Percentiles rank a stretch among this genome's conserved stretches.
Evolutionary conservation across 345 rosid genomes (phyloP).

Genomic region (Iberis pinnata): DNA sequence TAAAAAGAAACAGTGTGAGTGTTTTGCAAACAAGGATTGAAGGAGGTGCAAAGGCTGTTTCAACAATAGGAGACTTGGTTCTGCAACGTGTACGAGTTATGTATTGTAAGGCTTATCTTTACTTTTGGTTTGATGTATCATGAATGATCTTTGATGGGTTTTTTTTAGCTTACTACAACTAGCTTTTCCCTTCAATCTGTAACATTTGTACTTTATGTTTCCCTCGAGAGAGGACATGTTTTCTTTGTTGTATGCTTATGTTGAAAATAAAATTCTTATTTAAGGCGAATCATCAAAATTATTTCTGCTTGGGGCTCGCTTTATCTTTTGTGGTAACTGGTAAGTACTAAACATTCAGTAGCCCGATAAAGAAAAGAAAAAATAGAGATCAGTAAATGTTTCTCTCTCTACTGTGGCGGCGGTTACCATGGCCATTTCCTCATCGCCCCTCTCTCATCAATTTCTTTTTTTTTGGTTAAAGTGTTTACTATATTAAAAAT

Average conservation of each 20-base stretch:
- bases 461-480: no score
- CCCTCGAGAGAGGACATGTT: neutral
- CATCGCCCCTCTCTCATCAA: no score
- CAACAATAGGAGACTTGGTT: conserved; percentile 61
- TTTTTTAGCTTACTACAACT: neutral
- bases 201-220: conserved; percentile 18
- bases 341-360: no score
- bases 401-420: no score
- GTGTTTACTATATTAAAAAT: no score
- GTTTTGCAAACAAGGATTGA: conserved; percentile 77
- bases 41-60: conserved; percentile 88
- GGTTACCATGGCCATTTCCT: no score
- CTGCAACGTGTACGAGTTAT: conserved; percentile 89
- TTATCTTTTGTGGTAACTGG: no score
- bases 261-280: neutral
- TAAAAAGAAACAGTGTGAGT: conserved; percentile 41
- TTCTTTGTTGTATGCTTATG: neutral
- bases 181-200: conserved; percentile 1
- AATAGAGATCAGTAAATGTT: no score
- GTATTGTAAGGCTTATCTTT: conserved; percentile 53
- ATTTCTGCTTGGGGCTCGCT: no score
- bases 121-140: conserved; percentile 88
- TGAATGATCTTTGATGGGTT: conserved; percentile 23
- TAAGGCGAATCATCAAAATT: no score
- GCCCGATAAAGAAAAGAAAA: no score